Percentiles rank a stretch among this genome's conserved stretches.
phyloP scores from a whole-genome alignment of 2,329 filamentous ascomycete genomes.

The Diaporthe longicolla region DNA sequence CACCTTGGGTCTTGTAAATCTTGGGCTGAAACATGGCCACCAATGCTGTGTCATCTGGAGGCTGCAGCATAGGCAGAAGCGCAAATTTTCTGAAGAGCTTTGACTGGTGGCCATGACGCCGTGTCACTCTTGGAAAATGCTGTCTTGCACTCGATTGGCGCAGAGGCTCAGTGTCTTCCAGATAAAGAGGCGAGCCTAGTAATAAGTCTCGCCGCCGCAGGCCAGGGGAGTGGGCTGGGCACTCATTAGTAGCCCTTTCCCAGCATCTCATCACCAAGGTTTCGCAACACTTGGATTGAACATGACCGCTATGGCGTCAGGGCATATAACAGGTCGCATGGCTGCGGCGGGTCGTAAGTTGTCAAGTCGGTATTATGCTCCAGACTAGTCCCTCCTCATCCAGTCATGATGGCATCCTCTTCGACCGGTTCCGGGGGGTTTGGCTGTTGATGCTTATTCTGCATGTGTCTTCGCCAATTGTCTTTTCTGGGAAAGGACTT shows the following conservation, averaged over 20 bases:
- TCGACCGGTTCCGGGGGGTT: constrained; percentile 61
- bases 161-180: neutral
- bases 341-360: neutral
- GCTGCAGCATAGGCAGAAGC: neutral
- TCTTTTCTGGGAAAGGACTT: constrained; percentile 74
- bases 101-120: neutral
- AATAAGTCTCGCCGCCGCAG: neutral
- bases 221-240: neutral
- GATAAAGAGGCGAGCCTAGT: neutral
- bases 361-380: neutral
- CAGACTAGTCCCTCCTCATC: neutral
- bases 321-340: neutral
- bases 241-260: neutral
- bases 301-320: neutral
- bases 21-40: neutral
- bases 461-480: constrained; percentile 75
- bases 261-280: neutral
- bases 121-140: neutral
- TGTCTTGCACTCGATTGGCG: neutral
- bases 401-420: constrained; percentile 53
- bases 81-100: neutral
- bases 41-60: neutral
- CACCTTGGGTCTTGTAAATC: neutral
- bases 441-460: constrained; percentile 67
- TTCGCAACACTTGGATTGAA: neutral